Percentiles rank a stretch among this genome's conserved stretches.
Conservation (phyloP, 225 moss, liverwort and hornwort species). For the Asterella californica region DNA sequence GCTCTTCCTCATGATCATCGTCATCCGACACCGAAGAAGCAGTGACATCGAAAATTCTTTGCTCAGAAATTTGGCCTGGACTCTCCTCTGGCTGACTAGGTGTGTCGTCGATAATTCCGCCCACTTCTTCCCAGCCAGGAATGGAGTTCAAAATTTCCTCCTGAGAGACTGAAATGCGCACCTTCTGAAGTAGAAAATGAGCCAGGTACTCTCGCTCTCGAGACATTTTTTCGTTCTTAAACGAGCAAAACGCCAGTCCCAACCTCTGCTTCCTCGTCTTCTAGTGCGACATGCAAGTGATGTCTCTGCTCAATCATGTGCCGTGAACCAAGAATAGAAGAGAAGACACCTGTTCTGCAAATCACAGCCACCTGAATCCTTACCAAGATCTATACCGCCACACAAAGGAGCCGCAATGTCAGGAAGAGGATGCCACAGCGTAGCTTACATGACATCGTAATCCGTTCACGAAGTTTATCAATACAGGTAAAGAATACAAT, state of each 20-base stretch:
- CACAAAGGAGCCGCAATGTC: background rate
- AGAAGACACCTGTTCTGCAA: slow-evolving; percentile 73
- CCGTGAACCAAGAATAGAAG: slow-evolving; percentile 50
- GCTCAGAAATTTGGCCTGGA: slow-evolving; percentile 8
- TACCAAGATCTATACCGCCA: background rate
- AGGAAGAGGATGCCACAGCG: no score
- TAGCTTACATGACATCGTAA: slow-evolving; percentile 56
- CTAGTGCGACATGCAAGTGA: no score
- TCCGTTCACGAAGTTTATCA: slow-evolving; percentile 58
- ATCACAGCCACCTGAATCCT: background rate
- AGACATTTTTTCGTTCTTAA: slow-evolving; percentile 19
- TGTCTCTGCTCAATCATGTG: no score
- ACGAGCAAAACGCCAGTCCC: no score
- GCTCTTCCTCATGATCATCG: background rate
- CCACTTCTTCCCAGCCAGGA: slow-evolving; percentile 27
- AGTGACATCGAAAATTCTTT: slow-evolving; percentile 27
- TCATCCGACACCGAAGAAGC: slow-evolving; percentile 24
- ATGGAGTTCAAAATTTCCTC: slow-evolving; percentile 26
- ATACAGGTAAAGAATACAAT: slow-evolving; percentile 56
- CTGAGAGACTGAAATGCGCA: slow-evolving; percentile 34
- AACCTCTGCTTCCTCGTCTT: no score
- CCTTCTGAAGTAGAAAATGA: slow-evolving; percentile 1
- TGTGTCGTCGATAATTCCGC: slow-evolving; percentile 29
- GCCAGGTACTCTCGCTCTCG: slow-evolving; percentile 5
- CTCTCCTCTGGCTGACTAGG: slow-evolving; percentile 27